Percentiles rank a stretch among this genome's conserved stretches.
Evolutionary conservation across 495 filamentous ascomycete species (phyloP).

Genomic region (Penicillium egyptiacum): DNA sequence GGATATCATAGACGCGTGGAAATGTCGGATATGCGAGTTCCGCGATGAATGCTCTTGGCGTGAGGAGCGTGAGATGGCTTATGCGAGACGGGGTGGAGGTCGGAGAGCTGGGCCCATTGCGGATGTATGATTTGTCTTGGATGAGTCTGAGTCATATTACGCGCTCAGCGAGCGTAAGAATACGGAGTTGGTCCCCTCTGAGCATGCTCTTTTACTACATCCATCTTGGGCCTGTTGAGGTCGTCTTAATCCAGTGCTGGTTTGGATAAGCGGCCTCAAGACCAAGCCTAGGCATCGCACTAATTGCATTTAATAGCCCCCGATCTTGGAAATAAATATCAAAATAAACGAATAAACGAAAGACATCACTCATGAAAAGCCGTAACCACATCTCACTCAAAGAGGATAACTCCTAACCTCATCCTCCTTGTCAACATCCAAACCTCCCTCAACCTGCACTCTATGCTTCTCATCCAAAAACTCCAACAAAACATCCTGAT

Average conservation of each 20-base stretch:
- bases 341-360: background rate
- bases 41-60: slow-evolving; percentile 61
- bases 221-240: background rate
- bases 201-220: slow-evolving; percentile 1
- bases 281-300: too few species aligned
- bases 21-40: slow-evolving; percentile 72
- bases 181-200: slow-evolving; percentile 1
- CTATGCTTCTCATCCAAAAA: slow-evolving; percentile 78
- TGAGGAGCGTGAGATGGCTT: slow-evolving; percentile 54
- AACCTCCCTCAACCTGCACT: slow-evolving; percentile 68
- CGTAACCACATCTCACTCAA: slow-evolving; percentile 10
- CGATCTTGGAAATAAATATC: background rate
- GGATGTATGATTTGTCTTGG: slow-evolving; percentile 13
- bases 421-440: slow-evolving; percentile 61
- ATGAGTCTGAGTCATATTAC: background rate
- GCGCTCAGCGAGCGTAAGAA: slow-evolving; percentile 2
- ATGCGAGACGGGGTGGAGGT: slow-evolving; percentile 34
- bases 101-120: slow-evolving; percentile 15
- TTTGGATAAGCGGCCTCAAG: background rate
- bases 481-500: slow-evolving; percentile 75
- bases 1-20: slow-evolving; percentile 83
- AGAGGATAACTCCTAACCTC: slow-evolving; percentile 55
- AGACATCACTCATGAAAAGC: background rate
- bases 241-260: background rate
- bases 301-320: background rate